Base-by-base conservation (phyloP, 2,329 filamentous ascomycete species). In the Dactylellina sp. region DNA sequence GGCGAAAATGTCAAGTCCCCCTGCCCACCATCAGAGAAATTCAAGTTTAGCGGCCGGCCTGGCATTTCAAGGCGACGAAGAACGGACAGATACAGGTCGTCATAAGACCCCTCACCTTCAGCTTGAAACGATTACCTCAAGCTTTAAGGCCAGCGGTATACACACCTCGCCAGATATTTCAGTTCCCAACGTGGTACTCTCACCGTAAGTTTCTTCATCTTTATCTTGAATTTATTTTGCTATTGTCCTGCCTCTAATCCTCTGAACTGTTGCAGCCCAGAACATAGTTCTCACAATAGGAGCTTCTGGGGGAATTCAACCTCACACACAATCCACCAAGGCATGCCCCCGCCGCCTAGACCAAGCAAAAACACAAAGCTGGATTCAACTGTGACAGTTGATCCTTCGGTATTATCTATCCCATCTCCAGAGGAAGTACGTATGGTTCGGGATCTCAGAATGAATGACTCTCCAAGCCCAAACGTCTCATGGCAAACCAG, bases 151-250 rank as follows among this genome's bases (percentile, higher is more conserved):
- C 22, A 22, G 28, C 14, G 11, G 16, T 57, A 4, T 2, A 2
- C 53, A 22, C 18, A 18, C 32, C 11, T 53, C 60, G 1, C 11
- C 46, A 20, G 25, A 60, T 14, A 55, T 24, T 18, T 24, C 28
- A 12, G 47, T 74, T 7, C 70, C 70, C 7, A 39, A 74, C 24
- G 53, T 74, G 32, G 59, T 60, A 18, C 40, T 74, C 16, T 74
- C 70, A 11, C 70, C 70, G 70, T 74, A 57, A 61, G 70, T 72
- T 3, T 7, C 14, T 14, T 35, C 16, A 47, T 16, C 44, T 20
- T 3, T 44, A 46, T 47, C 1, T 32, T 32, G 12, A 7, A 47
- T 12, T 12, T 11, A 28, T 12, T 12, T 24, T 57, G 20, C 44
- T 59, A 57, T 24, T 16, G 40, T 28, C 40, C 28, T 52, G 42